Percentiles rank a stretch among this genome's conserved stretches.
Conservation (phyloP, 1,284 basidiomycete species). For the Moniliophthora roreri region DNA sequence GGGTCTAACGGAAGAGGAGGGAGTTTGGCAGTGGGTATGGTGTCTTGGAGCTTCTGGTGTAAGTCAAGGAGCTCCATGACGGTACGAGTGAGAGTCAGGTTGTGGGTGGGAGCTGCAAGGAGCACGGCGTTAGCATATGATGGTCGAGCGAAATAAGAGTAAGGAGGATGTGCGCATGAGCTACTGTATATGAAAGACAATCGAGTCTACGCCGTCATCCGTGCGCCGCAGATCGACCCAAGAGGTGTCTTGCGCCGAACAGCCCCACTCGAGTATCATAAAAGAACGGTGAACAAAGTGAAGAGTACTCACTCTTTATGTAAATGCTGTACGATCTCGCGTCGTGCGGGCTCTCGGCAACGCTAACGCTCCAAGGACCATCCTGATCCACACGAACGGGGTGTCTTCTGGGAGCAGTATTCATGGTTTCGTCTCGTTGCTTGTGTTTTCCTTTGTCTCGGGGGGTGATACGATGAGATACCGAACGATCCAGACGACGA, state of each 20-base stretch:
- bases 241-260: conserved; percentile 19
- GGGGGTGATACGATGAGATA: background rate
- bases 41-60: conserved; percentile 69
- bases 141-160: conserved; percentile 27
- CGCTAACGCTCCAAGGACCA: conserved; percentile 73
- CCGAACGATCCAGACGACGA: conserved; percentile 3
- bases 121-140: conserved; percentile 9
- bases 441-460: background rate
- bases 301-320: conserved; percentile 59
- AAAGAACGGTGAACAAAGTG: conserved; percentile 17
- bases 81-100: conserved; percentile 80
- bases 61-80: conserved; percentile 75
- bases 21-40: conserved; percentile 49
- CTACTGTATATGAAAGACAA: too few species aligned
- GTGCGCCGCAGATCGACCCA: background rate
- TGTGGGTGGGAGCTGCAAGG: conserved; percentile 77
- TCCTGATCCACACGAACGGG: conserved; percentile 39
- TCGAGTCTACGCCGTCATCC: background rate
- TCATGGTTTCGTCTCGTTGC: conserved; percentile 1
- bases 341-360: conserved; percentile 68
- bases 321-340: conserved; percentile 62
- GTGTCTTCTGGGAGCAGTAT: conserved; percentile 12
- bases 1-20: conserved; percentile 63
- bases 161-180: conserved; percentile 1
- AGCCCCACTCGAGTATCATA: conserved; percentile 13